Evolutionary conservation across 2,329 filamentous ascomycete genomes (phyloP).

Genomic region (Colletotrichum salicis): DNA sequence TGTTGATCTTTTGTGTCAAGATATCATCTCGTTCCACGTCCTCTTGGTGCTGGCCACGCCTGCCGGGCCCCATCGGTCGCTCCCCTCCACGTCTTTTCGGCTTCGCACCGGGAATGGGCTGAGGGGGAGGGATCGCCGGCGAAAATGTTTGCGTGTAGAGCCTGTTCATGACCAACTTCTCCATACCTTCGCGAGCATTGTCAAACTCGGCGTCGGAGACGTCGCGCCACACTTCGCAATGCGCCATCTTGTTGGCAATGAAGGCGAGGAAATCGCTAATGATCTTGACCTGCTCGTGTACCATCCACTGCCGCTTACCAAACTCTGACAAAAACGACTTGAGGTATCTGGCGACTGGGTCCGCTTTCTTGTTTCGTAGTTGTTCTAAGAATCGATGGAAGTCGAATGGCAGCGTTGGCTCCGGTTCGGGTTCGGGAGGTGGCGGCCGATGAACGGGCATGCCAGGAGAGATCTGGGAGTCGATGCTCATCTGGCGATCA

Average conservation of each 20-base stretch:
- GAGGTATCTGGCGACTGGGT: slow-evolving; percentile 94
- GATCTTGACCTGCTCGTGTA: slow-evolving; percentile 99
- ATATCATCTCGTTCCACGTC: slow-evolving; percentile 97
- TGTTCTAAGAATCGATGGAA: slow-evolving; percentile 98
- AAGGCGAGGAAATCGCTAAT: slow-evolving; percentile 96
- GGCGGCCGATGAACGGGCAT: slow-evolving; percentile 70
- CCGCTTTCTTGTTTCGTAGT: slow-evolving; percentile 94
- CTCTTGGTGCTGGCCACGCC: slow-evolving; percentile 95
- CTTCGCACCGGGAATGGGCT: slow-evolving; percentile 75
- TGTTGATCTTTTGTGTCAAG: slow-evolving; percentile 94
- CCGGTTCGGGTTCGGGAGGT: slow-evolving; percentile 79
- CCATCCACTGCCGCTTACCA: slow-evolving; percentile 98
- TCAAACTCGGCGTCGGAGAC: slow-evolving; percentile 98
- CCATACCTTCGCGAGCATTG: slow-evolving; percentile 98
- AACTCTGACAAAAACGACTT: slow-evolving; percentile 96
- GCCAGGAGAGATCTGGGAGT: slow-evolving; percentile 58
- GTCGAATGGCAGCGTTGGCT: slow-evolving; percentile 90
- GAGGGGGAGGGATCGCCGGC: slow-evolving; percentile 86
- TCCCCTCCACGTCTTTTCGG: slow-evolving; percentile 76
- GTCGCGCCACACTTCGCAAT: slow-evolving; percentile 95
- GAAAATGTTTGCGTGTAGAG: slow-evolving; percentile 97
- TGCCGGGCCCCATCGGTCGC: slow-evolving; percentile 78
- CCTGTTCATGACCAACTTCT: slow-evolving; percentile 99
- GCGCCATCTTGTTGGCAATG: slow-evolving; percentile 97
- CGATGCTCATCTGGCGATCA: slow-evolving; percentile 46